Conservation (phyloP, 495 filamentous ascomycete species). For the Hyaloscypha variabilis region DNA sequence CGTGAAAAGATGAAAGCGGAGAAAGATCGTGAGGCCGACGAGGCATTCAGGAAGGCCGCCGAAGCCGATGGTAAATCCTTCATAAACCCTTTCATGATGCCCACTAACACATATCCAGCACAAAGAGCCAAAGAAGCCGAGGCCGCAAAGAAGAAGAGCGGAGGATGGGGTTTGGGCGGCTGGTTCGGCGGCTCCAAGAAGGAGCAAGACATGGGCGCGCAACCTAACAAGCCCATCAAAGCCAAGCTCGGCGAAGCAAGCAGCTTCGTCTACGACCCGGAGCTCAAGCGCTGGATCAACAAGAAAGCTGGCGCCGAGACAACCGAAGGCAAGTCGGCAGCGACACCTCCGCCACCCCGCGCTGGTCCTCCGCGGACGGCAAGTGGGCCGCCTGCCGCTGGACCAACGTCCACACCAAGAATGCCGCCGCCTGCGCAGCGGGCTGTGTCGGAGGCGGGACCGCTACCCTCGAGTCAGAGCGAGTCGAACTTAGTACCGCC, state of each 20-base stretch:
- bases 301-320: constrained; percentile 76
- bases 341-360: constrained; percentile 50
- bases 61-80: constrained; percentile 74
- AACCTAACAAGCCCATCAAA: constrained; percentile 72
- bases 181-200: constrained; percentile 68
- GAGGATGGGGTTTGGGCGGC: constrained; percentile 75
- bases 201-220: constrained; percentile 38
- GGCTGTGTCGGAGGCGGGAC: neutral
- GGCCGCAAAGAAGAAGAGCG: constrained; percentile 55
- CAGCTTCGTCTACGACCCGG: constrained; percentile 90
- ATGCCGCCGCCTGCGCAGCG: constrained; percentile 6
- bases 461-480: neutral
- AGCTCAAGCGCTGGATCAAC: constrained; percentile 97
- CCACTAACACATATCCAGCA: constrained; percentile 35
- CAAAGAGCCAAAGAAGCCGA: constrained; percentile 40
- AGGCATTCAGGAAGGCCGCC: constrained; percentile 79
- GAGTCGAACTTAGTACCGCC: constrained; percentile 35
- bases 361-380: constrained; percentile 32
- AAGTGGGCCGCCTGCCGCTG: constrained; percentile 22
- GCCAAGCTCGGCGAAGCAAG: constrained; percentile 96
- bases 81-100: neutral
- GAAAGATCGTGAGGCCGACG: constrained; percentile 66
- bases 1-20: constrained; percentile 53
- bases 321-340: constrained; percentile 45
- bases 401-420: constrained; percentile 39